Evolutionary conservation across 768 basidiomycete species (phyloP).

Genomic region (Amanita exitialis): DNA sequence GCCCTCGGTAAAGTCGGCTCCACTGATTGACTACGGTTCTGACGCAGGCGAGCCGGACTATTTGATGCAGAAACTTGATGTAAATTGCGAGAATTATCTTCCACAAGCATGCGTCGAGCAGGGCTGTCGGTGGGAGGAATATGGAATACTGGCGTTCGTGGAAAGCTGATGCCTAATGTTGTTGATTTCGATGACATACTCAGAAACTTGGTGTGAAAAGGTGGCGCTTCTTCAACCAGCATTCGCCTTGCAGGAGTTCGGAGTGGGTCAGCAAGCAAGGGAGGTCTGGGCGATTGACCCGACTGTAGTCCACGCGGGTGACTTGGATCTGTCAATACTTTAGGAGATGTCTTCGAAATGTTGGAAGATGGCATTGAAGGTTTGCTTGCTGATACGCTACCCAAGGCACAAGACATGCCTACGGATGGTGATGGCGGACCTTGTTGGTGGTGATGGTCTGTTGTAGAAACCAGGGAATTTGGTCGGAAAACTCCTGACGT

Average conservation of each 20-base stretch:
- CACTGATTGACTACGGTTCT: conserved; percentile 1
- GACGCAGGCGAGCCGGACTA: not conserved
- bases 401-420: conserved; percentile 16
- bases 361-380: conserved; percentile 3
- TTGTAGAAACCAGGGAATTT: not conserved
- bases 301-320: conserved; percentile 15
- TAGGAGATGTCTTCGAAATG: not conserved
- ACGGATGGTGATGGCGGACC: conserved; percentile 52
- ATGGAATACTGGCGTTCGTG: conserved; percentile 18
- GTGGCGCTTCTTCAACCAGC: conserved; percentile 40
- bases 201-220: conserved; percentile 39
- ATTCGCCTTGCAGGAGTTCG: conserved; percentile 61
- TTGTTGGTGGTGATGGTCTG: conserved; percentile 26
- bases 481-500: not conserved
- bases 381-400: conserved; percentile 8
- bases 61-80: not conserved
- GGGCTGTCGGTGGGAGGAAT: conserved; percentile 28
- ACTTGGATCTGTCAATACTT: conserved; percentile 14
- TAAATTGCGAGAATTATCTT: conserved; percentile 19
- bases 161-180: conserved; percentile 11
- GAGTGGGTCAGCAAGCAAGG: conserved; percentile 22
- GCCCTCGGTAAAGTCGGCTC: not conserved
- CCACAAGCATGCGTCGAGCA: conserved; percentile 24
- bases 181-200: conserved; percentile 31
- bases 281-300: conserved; percentile 22